A percentile compares a stretch with the other conserved stretches of the same genome.
Evolutionary conservation across 768 basidiomycete species (phyloP).

Genomic region (Lyophyllum shimeji): DNA sequence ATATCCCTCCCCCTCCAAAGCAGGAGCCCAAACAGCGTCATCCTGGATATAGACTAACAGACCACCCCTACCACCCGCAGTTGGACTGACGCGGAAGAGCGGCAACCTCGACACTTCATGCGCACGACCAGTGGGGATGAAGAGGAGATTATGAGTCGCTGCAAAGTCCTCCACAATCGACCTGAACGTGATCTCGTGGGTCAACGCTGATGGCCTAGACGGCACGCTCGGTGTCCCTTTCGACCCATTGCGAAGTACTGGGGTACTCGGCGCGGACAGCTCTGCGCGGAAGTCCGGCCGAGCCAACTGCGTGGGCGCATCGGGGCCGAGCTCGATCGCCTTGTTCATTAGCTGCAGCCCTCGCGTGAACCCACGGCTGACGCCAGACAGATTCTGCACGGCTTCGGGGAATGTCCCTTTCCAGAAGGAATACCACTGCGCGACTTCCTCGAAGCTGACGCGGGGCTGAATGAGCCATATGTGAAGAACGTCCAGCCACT

Average conservation of each 20-base stretch:
- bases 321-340: slow-evolving; percentile 82
- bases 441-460: slow-evolving; percentile 89
- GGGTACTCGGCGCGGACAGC: slow-evolving; percentile 30
- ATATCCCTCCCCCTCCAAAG: slow-evolving; percentile 54
- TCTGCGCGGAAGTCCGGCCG: slow-evolving; percentile 68
- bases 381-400: slow-evolving; percentile 62
- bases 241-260: slow-evolving; percentile 22
- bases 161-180: slow-evolving; percentile 91
- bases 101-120: slow-evolving; percentile 89
- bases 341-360: slow-evolving; percentile 94
- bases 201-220: slow-evolving; percentile 45
- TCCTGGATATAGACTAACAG: slow-evolving; percentile 87
- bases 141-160: slow-evolving; percentile 81
- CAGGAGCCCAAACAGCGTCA: slow-evolving; percentile 89
- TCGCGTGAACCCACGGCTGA: slow-evolving; percentile 79
- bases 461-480: slow-evolving; percentile 91
- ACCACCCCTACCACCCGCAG: slow-evolving; percentile 82
- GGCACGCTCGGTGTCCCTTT: slow-evolving; percentile 33
- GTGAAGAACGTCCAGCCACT: slow-evolving; percentile 91
- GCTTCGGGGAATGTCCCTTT: slow-evolving; percentile 73
- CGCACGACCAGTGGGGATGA: slow-evolving; percentile 83
- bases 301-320: slow-evolving; percentile 65
- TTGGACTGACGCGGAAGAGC: slow-evolving; percentile 77
- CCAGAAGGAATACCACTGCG: slow-evolving; percentile 93
- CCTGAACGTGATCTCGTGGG: slow-evolving; percentile 88